Evolutionary conservation across 805 yeast genomes (phyloP).

Genomic region (Sungouiella thailandica): DNA sequence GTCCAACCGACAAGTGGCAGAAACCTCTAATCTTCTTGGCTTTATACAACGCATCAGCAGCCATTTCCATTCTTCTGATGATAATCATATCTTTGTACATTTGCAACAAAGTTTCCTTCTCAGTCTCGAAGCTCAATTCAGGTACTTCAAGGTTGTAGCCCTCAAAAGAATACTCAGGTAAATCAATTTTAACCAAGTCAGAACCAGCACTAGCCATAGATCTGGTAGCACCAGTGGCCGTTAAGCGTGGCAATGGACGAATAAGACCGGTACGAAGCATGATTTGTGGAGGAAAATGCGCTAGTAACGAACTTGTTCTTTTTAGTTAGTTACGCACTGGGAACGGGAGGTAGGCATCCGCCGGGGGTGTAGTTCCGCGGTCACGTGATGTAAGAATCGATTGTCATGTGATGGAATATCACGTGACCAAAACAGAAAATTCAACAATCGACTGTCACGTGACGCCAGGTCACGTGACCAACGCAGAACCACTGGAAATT

Average conservation of each 20-base stretch:
- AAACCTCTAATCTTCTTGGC: slow-evolving; percentile 98
- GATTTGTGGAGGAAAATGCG: slow-evolving; percentile 4
- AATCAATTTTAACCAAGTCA: slow-evolving; percentile 46
- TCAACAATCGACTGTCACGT: no score
- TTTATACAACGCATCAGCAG: slow-evolving; percentile 95
- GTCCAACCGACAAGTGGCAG: slow-evolving; percentile 98
- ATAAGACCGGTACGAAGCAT: slow-evolving; percentile 16
- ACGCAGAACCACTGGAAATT: no score
- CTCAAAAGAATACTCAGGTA: slow-evolving; percentile 81
- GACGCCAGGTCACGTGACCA: no score
- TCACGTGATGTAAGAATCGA: no score
- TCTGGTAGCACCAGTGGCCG: slow-evolving; percentile 23
- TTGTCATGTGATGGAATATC: no score
- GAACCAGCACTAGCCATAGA: slow-evolving; percentile 30
- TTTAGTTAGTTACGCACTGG: slow-evolving; percentile 1
- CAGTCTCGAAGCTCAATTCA: slow-evolving; percentile 65
- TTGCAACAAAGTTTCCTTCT: slow-evolving; percentile 73
- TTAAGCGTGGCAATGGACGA: slow-evolving; percentile 15
- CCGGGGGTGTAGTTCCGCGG: slow-evolving; percentile 19
- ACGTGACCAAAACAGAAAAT: no score
- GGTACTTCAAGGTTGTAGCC: slow-evolving; percentile 76
- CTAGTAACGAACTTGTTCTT: no score
- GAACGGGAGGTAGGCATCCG: slow-evolving; percentile 20
- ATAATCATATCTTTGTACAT: slow-evolving; percentile 96
- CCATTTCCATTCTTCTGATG: slow-evolving; percentile 98